Evolutionary conservation across 345 rosid species (phyloP).

Genomic region (Bruguiera parviflora): DNA sequence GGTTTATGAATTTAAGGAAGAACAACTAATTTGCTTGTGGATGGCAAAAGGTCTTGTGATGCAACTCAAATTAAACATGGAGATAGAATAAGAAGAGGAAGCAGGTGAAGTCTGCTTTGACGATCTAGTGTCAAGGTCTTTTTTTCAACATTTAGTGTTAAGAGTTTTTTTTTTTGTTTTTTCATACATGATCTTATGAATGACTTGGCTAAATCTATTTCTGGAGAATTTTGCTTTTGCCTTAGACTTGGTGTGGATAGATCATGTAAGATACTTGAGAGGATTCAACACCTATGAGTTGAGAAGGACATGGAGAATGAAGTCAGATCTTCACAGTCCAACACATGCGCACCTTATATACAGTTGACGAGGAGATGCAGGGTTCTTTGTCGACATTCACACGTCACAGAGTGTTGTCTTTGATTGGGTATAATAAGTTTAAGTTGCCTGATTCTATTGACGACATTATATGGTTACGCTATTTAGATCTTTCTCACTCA

Average conservation of each 20-base stretch:
- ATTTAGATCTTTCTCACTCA: no score
- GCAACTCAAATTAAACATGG: background rate
- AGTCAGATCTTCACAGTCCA: no score
- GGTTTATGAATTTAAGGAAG: conserved; percentile 10
- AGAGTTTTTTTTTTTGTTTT: background rate
- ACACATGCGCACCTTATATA: no score
- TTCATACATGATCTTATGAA: conserved; percentile 14
- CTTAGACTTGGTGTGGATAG: conserved; percentile 2
- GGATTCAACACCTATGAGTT: no score
- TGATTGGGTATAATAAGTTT: no score
- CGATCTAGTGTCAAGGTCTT: conserved; percentile 16
- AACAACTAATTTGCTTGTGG: conserved; percentile 15
- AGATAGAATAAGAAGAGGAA: conserved; percentile 13
- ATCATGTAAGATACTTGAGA: no score
- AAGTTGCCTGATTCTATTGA: no score
- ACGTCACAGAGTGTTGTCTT: no score
- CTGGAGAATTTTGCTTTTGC: conserved; percentile 21
- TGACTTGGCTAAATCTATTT: conserved; percentile 9
- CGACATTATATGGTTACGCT: no score
- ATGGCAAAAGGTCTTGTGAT: conserved; percentile 17
- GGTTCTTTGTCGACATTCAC: no score
- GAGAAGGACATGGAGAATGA: no score
- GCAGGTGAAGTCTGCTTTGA: conserved; percentile 9
- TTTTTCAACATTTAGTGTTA: conserved; percentile 7
- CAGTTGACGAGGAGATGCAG: no score